phyloP scores from a whole-genome alignment of 208 protist species.

The Porcisia deanei region DNA sequence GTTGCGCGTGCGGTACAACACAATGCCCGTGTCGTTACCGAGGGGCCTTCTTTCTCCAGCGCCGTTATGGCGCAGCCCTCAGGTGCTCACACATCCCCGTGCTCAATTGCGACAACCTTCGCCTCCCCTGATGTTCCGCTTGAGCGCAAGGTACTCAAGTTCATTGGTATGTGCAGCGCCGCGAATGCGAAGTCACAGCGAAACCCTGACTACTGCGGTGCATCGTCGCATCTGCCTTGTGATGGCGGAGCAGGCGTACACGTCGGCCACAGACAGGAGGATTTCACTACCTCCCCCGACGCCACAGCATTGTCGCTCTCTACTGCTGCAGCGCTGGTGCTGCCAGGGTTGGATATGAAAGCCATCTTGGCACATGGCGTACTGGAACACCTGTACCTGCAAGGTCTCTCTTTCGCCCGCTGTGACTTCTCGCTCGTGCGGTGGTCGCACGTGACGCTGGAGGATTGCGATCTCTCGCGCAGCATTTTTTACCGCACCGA shows the following conservation, averaged over 20 bases:
- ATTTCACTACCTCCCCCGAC: background rate
- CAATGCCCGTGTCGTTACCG: background rate
- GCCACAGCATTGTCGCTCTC: slow-evolving; percentile 13
- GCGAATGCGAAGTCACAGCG: background rate
- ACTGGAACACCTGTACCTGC: slow-evolving; percentile 34
- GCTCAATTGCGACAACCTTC: slow-evolving; percentile 1
- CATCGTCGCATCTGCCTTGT: background rate
- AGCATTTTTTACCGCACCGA: slow-evolving; percentile 52
- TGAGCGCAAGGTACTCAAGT: slow-evolving; percentile 20
- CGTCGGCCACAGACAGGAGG: background rate
- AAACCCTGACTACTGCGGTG: background rate
- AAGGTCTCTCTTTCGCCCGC: slow-evolving; percentile 39
- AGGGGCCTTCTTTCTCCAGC: background rate
- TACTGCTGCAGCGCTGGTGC: slow-evolving; percentile 39
- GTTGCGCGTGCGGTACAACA: background rate
- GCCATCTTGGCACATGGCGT: slow-evolving; percentile 46
- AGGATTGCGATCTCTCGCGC: slow-evolving; percentile 58
- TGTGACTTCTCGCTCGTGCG: slow-evolving; percentile 60
- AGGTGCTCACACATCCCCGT: background rate
- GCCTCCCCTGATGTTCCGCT: slow-evolving; percentile 15
- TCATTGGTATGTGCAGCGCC: slow-evolving; percentile 17
- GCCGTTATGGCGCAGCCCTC: background rate
- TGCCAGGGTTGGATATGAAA: slow-evolving; percentile 67
- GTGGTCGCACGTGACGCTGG: slow-evolving; percentile 38
- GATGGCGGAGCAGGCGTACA: background rate